A percentile compares a stretch with the other conserved stretches of the same genome.
Conservation (phyloP, 805 yeast species). For the Ogataea neopini region DNA sequence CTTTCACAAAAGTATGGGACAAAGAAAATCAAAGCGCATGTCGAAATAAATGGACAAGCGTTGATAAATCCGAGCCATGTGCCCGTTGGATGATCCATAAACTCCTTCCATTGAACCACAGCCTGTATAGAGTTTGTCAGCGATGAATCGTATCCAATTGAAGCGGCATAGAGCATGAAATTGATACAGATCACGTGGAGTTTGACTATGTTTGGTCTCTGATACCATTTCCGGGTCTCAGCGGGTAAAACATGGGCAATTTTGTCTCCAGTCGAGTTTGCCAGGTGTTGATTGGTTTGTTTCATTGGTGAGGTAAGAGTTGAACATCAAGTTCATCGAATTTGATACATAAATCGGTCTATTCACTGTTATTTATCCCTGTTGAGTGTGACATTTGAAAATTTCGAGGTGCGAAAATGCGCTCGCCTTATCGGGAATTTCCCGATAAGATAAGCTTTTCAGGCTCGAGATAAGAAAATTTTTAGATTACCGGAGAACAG, state of each 20-base stretch:
- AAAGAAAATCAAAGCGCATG: conserved; percentile 20
- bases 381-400: too few relatives aligned
- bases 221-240: conserved; percentile 22
- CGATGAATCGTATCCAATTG: conserved; percentile 24
- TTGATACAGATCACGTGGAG: conserved; percentile 14
- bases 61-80: conserved; percentile 24
- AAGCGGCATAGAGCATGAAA: conserved; percentile 22
- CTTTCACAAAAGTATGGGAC: conserved; percentile 20
- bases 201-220: conserved; percentile 20
- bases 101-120: conserved; percentile 17
- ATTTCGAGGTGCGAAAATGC: not conserved
- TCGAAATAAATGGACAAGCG: conserved; percentile 21
- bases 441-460: not conserved
- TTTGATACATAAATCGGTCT: too few relatives aligned
- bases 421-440: conserved; percentile 1
- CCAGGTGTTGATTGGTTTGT: too few relatives aligned
- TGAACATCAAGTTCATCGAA: too few relatives aligned
- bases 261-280: conserved; percentile 18
- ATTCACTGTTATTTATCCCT: too few relatives aligned
- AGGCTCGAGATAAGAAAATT: too few relatives aligned
- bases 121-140: conserved; percentile 24
- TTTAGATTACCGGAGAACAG: too few relatives aligned
- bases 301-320: too few relatives aligned
- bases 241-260: conserved; percentile 17
- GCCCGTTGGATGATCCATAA: conserved; percentile 20